Evolutionary conservation across 106 monocot genomes (phyloP).

Genomic region (Dioscorea zingiberensis): DNA sequence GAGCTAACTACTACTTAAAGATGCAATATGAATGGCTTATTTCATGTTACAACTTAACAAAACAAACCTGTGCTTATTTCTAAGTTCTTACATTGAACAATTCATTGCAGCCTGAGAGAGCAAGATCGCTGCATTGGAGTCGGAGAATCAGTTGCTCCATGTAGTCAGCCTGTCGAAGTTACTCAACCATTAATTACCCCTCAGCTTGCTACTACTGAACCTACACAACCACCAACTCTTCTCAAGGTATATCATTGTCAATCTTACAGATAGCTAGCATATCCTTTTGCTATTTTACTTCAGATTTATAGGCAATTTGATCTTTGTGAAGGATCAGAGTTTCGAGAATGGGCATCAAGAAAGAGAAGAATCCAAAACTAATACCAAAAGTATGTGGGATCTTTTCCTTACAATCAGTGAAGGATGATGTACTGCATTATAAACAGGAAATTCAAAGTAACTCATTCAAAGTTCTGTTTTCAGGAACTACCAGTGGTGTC

Average conservation of each 20-base stretch:
- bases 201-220: constrained; percentile 2
- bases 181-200: constrained; percentile 14
- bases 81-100: neutral
- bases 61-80: neutral
- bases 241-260: constrained; percentile 20
- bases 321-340: constrained; percentile 24
- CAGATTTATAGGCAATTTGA: neutral
- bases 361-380: constrained; percentile 22
- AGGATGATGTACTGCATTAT: too few relatives aligned
- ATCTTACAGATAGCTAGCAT: neutral
- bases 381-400: constrained; percentile 28
- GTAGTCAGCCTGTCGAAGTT: constrained; percentile 25
- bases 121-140: constrained; percentile 58
- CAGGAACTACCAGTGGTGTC: constrained; percentile 36
- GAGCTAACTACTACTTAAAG: too few relatives aligned
- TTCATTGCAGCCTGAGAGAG: constrained; percentile 44
- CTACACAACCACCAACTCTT: constrained; percentile 8
- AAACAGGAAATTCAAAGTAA: too few relatives aligned
- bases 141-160: constrained; percentile 73
- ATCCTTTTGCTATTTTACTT: neutral
- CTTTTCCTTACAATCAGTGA: neutral
- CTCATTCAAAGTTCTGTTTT: constrained; percentile 7
- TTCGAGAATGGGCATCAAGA: constrained; percentile 44
- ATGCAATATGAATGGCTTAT: too few relatives aligned
- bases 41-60: too few relatives aligned